A percentile compares a stretch with the other conserved stretches of the same genome.
These are phyloP conservation scores for Phaeosphaeria sp. DNA, from an alignment of 2,329 filamentous ascomycete genomes.

Conservation along the genomic window DNA sequence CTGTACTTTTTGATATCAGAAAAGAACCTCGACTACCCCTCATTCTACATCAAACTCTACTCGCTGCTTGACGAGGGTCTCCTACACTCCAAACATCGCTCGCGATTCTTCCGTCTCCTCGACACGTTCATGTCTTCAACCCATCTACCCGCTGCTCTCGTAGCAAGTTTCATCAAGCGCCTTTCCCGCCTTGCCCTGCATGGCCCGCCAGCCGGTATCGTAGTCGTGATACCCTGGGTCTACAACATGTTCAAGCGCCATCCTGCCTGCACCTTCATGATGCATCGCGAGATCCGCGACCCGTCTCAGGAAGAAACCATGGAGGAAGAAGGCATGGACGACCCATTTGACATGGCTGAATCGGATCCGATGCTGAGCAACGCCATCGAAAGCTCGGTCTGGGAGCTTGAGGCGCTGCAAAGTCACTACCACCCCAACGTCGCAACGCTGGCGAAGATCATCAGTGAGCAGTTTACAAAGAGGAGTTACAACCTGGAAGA, in stretches of 20 bases:
- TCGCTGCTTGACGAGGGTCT: conserved; percentile 85
- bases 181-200: conserved; percentile 83
- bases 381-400: conserved; percentile 91
- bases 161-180: conserved; percentile 97
- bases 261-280: conserved; percentile 92
- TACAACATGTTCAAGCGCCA: conserved; percentile 94
- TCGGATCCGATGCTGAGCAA: conserved; percentile 81
- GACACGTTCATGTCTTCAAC: conserved; percentile 90
- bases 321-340: conserved; percentile 68
- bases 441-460: conserved; percentile 88
- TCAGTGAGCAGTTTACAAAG: conserved; percentile 97
- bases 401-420: conserved; percentile 92
- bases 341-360: conserved; percentile 80
- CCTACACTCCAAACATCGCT: conserved; percentile 92
- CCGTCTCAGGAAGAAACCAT: conserved; percentile 64
- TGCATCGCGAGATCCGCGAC: conserved; percentile 76
- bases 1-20: conserved; percentile 94
- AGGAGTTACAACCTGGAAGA: conserved; percentile 94
- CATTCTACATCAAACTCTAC: conserved; percentile 93
- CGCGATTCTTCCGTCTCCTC: conserved; percentile 88
- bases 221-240: conserved; percentile 87
- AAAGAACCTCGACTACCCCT: conserved; percentile 93
- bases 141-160: conserved; percentile 87
- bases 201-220: conserved; percentile 87
- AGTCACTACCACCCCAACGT: conserved; percentile 97